Percentiles rank a stretch among this genome's conserved stretches.
Evolutionary conservation across 805 yeast species (phyloP).

Genomic region (Suhomyces sp.): DNA sequence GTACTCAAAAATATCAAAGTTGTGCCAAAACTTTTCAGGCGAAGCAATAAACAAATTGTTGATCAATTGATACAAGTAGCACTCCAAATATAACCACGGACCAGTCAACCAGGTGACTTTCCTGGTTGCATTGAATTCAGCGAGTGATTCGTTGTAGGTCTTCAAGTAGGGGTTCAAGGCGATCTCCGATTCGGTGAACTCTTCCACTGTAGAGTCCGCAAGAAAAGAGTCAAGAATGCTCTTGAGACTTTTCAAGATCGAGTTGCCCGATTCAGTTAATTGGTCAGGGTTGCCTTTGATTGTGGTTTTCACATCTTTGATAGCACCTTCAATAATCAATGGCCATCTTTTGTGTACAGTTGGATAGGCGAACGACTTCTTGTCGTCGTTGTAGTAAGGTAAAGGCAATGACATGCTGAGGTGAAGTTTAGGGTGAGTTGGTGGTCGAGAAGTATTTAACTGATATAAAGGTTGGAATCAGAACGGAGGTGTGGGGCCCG

Average conservation of each 20-base stretch:
- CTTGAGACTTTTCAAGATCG: conserved; percentile 41
- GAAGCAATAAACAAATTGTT: conserved; percentile 40
- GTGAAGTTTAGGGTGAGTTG: background rate
- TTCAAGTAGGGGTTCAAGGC: conserved; percentile 47
- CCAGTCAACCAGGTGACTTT: conserved; percentile 71
- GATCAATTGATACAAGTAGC: conserved; percentile 73
- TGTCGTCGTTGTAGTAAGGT: conserved; percentile 64
- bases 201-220: conserved; percentile 30
- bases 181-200: conserved; percentile 33
- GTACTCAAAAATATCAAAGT: conserved; percentile 71
- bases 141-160: conserved; percentile 60
- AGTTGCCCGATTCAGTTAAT: conserved; percentile 44
- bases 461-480: too few species aligned
- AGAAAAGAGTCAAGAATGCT: conserved; percentile 45
- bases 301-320: conserved; percentile 55
- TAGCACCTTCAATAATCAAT: conserved; percentile 64
- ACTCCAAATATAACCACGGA: conserved; percentile 89
- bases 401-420: conserved; percentile 35
- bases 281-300: conserved; percentile 23
- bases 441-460: too few species aligned
- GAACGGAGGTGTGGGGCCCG: too few species aligned
- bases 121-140: conserved; percentile 22
- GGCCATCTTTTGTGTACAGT: conserved; percentile 90
- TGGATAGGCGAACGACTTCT: conserved; percentile 74
- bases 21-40: conserved; percentile 42